Evolutionary conservation across 2,329 filamentous ascomycete genomes (phyloP), one percentile per base, ranked within the genome.

Genomic region (Huntiella abstrusa): DNA sequence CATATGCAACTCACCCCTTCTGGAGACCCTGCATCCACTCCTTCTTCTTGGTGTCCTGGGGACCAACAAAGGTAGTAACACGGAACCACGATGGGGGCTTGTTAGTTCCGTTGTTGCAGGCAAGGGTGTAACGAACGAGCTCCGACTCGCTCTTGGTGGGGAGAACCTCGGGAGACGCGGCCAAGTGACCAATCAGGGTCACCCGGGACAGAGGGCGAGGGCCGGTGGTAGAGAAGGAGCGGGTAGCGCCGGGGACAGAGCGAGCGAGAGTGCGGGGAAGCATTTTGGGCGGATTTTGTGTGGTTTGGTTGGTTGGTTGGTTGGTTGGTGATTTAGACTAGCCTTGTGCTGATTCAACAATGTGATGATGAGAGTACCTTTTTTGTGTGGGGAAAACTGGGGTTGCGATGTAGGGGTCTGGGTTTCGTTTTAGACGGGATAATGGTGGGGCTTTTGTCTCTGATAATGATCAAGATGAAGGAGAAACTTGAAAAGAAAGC

Each of bases 101-200:
- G 12, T 88, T 80, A 53, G 64, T 67, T 11, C 85, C 85, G 50
- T 60, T 61, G 60, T 67, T 77, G 56, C 76, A 82, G 44, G 75
- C 87, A 52, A 98, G 66, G 4, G 76, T 66, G 60, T 93, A 96
- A 55, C 73, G 75, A 57, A 96, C 59, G 49, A 93, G 57, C 52
- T 92, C 82, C 4, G 33, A 5, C 49, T 85, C 85, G 45, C 67
- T 78, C 56, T 73, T 71, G 41, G 82, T 83, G 49, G 75, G 62
- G 34, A 72, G 69, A 53, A 86, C 57, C 68, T 95, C 87, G 49
- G 91, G 88, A 45, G 75, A 71, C 55, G 77, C 73, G 51, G 74
- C 85, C 44, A 98, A 76, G 62, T 86, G 81, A 58, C 91, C 91
- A 55, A 95, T 72, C 62, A 98, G 69, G 57, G 77, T 81, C 68